Evolutionary conservation across 2,329 filamentous ascomycete species (phyloP), one percentile per base, ranked within the genome.

Genomic region (Fusarium penzigii): DNA sequence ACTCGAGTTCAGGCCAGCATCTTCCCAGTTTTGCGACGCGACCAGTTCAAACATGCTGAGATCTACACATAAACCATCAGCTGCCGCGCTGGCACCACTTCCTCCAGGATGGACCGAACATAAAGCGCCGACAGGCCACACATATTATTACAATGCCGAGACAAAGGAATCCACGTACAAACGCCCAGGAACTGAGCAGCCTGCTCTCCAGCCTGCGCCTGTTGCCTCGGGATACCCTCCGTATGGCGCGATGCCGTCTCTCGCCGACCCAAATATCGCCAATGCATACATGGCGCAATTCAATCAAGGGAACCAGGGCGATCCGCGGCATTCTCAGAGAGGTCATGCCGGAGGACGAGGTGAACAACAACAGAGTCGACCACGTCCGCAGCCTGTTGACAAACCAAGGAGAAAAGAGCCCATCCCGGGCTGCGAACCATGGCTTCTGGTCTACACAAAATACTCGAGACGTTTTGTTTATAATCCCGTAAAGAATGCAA

Each of bases 401-500:
- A 87, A 88, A 58, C 94, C 94, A 3, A 90, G 88, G 71, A 86
- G 86, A 29, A 92, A 90, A 68, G 82, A 89, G 50, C 68, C 80
- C 6, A 94, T 99, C 42, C 92, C 92, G 0, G 87, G 87, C 3
- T 89, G 85, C 63, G 87, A 89, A 62, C 89, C 92, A 14, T 99
- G 94, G 94, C 74, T 96, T 0, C 77, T 99, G 4, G 90, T 99
- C n/a, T 90, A 88, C 68, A 99, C 94, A 1, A 97, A 91, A 68
- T 85, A 93, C 56, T 90, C 90, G 17, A 81, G 94, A 51, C 83
- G 92, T 47, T 99, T 99, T 67, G 92, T 92, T 3, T 90, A 96
- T 75, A 96, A 99, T 62, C 83, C 86, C 0, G 81, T 82, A 48
- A 96, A 93, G 59, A 89, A 93, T 38, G 82, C 92, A 61, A 97